A percentile compares a stretch with the other conserved stretches of the same genome.
Evolutionary conservation across 306 rosid genomes (phyloP).

Genomic region (Argentina anserina): DNA sequence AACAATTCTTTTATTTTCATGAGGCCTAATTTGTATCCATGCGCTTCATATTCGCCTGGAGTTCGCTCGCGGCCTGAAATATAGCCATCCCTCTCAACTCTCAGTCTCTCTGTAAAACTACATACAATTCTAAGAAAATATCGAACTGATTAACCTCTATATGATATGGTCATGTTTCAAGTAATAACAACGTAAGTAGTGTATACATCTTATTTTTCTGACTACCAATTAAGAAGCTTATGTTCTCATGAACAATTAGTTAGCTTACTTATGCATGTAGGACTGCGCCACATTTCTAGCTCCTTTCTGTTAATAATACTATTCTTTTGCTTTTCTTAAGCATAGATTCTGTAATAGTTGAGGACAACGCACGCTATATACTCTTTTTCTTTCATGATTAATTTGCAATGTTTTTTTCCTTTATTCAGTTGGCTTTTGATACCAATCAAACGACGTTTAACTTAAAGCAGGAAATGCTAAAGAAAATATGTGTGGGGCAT

Average conservation of each 20-base stretch:
- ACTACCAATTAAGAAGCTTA: no score
- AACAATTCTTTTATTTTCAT: no score
- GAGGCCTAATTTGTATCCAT: no score
- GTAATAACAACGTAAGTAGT: no score
- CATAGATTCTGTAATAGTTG: background rate
- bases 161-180: no score
- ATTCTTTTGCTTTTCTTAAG: background rate
- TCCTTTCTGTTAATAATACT: background rate
- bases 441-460: background rate
- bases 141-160: no score
- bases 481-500: background rate
- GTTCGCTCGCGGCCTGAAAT: no score
- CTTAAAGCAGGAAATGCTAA: background rate
- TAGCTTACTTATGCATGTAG: background rate
- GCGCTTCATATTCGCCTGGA: no score
- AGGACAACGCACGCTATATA: background rate
- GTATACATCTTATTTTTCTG: background rate
- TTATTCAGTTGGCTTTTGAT: background rate
- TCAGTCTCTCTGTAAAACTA: no score
- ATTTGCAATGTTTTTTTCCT: background rate
- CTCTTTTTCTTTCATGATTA: background rate
- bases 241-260: no score
- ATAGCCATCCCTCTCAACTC: no score
- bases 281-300: background rate
- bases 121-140: no score